These are phyloP conservation scores for Alternaria arborescens DNA, from an alignment of 2,329 filamentous ascomycete species.

Conservation along the genomic window DNA sequence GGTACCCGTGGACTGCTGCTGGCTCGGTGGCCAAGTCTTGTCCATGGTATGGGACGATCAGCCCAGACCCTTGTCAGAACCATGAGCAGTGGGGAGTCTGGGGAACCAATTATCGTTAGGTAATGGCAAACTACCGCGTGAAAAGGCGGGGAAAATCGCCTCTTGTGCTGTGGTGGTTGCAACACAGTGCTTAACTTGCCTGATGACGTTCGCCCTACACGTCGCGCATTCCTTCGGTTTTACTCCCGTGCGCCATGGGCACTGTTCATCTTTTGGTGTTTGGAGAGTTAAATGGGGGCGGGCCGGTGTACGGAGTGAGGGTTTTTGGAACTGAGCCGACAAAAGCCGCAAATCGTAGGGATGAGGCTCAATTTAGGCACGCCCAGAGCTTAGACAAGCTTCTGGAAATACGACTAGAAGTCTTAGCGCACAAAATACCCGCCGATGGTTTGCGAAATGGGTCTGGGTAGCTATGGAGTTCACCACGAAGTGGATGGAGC, in stretches of 20 bases:
- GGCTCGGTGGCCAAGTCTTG: slow-evolving; percentile 5
- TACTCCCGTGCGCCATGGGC: slow-evolving; percentile 7
- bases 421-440: slow-evolving; percentile 10
- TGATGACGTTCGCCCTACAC: not conserved
- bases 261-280: slow-evolving; percentile 19
- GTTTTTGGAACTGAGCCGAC: slow-evolving; percentile 22
- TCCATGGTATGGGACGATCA: slow-evolving; percentile 12
- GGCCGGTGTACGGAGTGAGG: slow-evolving; percentile 13
- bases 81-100: slow-evolving; percentile 18
- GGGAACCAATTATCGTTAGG: slow-evolving; percentile 38
- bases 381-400: slow-evolving; percentile 17
- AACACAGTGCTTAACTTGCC: not conserved
- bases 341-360: slow-evolving; percentile 23
- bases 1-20: not conserved
- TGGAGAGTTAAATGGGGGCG: not conserved
- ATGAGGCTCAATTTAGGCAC: slow-evolving; percentile 24
- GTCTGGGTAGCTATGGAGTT: slow-evolving; percentile 7
- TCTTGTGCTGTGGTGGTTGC: slow-evolving; percentile 14
- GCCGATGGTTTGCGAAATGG: slow-evolving; percentile 22
- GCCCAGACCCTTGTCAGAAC: slow-evolving; percentile 11
- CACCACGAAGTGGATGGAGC: slow-evolving; percentile 3
- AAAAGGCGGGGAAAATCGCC: slow-evolving; percentile 24
- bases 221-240: slow-evolving; percentile 25
- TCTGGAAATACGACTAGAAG: slow-evolving; percentile 22
- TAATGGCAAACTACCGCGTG: slow-evolving; percentile 14